Conservation (phyloP, 768 basidiomycete genomes). For the Tylopilus sp. region DNA sequence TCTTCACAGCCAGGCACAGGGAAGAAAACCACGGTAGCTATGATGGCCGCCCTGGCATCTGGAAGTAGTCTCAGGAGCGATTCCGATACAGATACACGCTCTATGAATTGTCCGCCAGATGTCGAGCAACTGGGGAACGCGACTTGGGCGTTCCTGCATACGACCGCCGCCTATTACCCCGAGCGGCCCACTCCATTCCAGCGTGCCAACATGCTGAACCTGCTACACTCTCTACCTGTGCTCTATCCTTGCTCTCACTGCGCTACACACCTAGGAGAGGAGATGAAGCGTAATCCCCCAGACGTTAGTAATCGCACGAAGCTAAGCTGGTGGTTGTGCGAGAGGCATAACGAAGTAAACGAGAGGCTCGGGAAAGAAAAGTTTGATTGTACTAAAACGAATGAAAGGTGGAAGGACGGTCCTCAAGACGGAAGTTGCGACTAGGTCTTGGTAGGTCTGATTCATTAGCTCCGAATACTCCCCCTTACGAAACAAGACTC, state of each 20-base stretch:
- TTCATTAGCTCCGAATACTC: not conserved
- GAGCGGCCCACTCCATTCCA: slow-evolving; percentile 71
- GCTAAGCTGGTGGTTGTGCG: slow-evolving; percentile 85
- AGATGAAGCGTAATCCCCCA: slow-evolving; percentile 64
- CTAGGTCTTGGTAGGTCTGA: slow-evolving; percentile 34
- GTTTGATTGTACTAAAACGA: slow-evolving; percentile 81
- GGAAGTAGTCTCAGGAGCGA: slow-evolving; percentile 28
- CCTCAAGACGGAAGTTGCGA: slow-evolving; percentile 87
- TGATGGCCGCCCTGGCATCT: slow-evolving; percentile 34
- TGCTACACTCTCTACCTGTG: slow-evolving; percentile 73
- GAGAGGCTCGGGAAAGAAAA: slow-evolving; percentile 73
- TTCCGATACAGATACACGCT: slow-evolving; percentile 38
- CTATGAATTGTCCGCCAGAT: slow-evolving; percentile 82
- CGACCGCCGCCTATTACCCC: slow-evolving; percentile 94
- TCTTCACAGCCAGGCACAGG: slow-evolving; percentile 28
- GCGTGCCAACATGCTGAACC: slow-evolving; percentile 77
- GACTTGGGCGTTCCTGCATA: slow-evolving; percentile 96
- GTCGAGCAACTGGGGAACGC: slow-evolving; percentile 85
- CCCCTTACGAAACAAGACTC: not conserved
- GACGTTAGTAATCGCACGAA: slow-evolving; percentile 69
- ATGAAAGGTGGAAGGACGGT: slow-evolving; percentile 92
- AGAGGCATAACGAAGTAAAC: slow-evolving; percentile 92
- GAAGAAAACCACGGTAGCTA: slow-evolving; percentile 30
- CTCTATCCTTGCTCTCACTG: slow-evolving; percentile 90
- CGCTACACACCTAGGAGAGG: slow-evolving; percentile 74